phyloP scores from a whole-genome alignment of 2,329 filamentous ascomycete species.

The Pseudocercospora ulei region DNA sequence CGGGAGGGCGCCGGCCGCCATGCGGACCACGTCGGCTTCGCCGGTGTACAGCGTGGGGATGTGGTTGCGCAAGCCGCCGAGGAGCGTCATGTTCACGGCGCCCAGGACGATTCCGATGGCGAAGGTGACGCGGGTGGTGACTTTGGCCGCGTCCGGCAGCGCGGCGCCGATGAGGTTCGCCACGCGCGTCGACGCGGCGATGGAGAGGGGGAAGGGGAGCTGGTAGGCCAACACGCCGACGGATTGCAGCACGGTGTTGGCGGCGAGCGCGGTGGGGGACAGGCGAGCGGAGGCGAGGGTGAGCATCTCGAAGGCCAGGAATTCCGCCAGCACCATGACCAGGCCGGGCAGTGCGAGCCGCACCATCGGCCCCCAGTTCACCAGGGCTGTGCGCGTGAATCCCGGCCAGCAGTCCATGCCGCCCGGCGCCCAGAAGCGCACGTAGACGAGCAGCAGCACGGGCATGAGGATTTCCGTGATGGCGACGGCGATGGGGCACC shows the following conservation, averaged over 20 bases:
- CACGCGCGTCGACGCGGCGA: slow-evolving; percentile 77
- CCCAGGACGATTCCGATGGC: slow-evolving; percentile 60
- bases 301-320: slow-evolving; percentile 73
- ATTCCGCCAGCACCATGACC: slow-evolving; percentile 90
- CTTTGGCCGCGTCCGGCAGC: slow-evolving; percentile 68
- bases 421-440: slow-evolving; percentile 54
- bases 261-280: slow-evolving; percentile 68
- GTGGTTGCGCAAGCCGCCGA: slow-evolving; percentile 58
- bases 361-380: slow-evolving; percentile 77
- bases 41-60: slow-evolving; percentile 69
- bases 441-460: slow-evolving; percentile 61
- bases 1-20: slow-evolving; percentile 60
- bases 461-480: slow-evolving; percentile 68
- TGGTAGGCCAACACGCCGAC: slow-evolving; percentile 75
- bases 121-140: slow-evolving; percentile 67
- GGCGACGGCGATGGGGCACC: slow-evolving; percentile 67
- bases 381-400: slow-evolving; percentile 58
- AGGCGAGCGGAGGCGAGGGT: slow-evolving; percentile 75
- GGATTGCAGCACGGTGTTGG: slow-evolving; percentile 75
- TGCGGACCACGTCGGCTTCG: slow-evolving; percentile 54
- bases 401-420: slow-evolving; percentile 74
- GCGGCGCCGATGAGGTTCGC: slow-evolving; percentile 87
- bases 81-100: slow-evolving; percentile 62
- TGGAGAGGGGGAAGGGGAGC: slow-evolving; percentile 81
- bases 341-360: slow-evolving; percentile 78